Base-by-base conservation (phyloP, 1,284 basidiomycete genomes). In the Sanghuangporus weigelae region DNA sequence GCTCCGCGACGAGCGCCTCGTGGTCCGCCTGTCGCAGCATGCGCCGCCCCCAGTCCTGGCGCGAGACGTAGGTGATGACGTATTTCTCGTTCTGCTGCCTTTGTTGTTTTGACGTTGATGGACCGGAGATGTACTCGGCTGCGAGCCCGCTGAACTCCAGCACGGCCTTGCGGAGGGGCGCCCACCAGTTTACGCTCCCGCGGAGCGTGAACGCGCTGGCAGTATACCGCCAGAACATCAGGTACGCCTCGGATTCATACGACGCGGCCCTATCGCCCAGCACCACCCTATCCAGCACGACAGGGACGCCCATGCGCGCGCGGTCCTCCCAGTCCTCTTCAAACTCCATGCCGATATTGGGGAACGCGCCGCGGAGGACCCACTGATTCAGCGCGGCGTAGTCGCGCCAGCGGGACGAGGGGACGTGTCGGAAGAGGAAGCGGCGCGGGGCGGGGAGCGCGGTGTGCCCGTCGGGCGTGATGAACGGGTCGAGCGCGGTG, bases 31-130 rank as follows among this genome's bases (percentile, higher is more conserved):
- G 77, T 31, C 83, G 79, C 59, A 91, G 72, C 82, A 84, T 89
- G 31, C 93, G 81, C 19, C 92, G 78, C n/a, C 87, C 89, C 92
- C 93, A 95, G 10, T 81, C 85, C 71, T 96, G 93, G 12, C 93
- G 81, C 11, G 89, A 92, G 66, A 96, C 84, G 71, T 95, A 95
- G 10, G 92, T 95, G 74, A 95, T 93, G 38, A 95, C 93, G 1
- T 81, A 85, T 57, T 72, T 70, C 44, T 67, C 63, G n/a, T 61
- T 63, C 26, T 65, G 49, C n/a, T 46, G 78, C 6, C 87, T 88
- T 1, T 93, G 92, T 72, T 94, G 92, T 42, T n/a, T n/a, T n/a
- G n/a, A n/a, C n/a, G n/a, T n/a, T n/a, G n/a, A n/a, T n/a, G n/a
- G 64, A 69, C 71, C 46, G 73, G 74, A 26, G 77, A 81, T 12